Percentiles rank a stretch among this genome's conserved stretches.
Conservation (phyloP, 805 yeast genomes). For the Torulaspora indica region DNA sequence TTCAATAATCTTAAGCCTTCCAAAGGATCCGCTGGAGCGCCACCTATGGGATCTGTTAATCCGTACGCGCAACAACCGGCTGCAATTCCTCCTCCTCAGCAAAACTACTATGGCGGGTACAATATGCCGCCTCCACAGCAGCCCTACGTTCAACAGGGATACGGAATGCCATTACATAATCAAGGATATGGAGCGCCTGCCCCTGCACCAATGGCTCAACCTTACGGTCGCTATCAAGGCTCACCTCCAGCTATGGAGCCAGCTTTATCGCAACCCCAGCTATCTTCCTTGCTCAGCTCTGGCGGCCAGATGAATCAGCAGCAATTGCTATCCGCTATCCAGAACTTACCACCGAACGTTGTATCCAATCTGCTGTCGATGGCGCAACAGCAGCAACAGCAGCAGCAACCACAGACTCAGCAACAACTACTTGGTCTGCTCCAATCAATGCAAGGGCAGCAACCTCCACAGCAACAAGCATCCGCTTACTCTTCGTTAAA, state of each 20-base stretch:
- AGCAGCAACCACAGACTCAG: constrained; percentile 27
- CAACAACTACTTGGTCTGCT: constrained; percentile 33
- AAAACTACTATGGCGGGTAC: constrained; percentile 19
- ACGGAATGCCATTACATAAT: constrained; percentile 10
- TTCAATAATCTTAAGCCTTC: constrained; percentile 32
- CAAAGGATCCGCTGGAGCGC: constrained; percentile 16
- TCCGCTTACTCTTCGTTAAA: constrained; percentile 16
- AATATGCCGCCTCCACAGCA: constrained; percentile 20
- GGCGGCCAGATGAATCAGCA: constrained; percentile 31
- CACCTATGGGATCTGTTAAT: constrained; percentile 15
- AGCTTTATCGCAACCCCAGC: constrained; percentile 25
- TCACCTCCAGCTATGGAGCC: constrained; percentile 15
- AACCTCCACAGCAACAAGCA: constrained; percentile 22
- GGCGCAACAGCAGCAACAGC: constrained; percentile 36
- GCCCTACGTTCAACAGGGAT: constrained; percentile 16
- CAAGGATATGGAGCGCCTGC: constrained; percentile 21
- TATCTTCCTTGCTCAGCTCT: constrained; percentile 25
- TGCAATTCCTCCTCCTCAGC: constrained; percentile 21
- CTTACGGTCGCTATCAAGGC: constrained; percentile 23
- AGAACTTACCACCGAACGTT: constrained; percentile 36
- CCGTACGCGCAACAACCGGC: constrained; percentile 18
- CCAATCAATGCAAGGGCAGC: constrained; percentile 35
- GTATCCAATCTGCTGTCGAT: constrained; percentile 31
- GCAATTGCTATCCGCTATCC: constrained; percentile 33
- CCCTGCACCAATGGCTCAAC: constrained; percentile 22